Percentiles rank a stretch among this genome's conserved stretches.
Conservation (phyloP, 192 early-diverging fungal genomes). For the Coemansia sp. region DNA sequence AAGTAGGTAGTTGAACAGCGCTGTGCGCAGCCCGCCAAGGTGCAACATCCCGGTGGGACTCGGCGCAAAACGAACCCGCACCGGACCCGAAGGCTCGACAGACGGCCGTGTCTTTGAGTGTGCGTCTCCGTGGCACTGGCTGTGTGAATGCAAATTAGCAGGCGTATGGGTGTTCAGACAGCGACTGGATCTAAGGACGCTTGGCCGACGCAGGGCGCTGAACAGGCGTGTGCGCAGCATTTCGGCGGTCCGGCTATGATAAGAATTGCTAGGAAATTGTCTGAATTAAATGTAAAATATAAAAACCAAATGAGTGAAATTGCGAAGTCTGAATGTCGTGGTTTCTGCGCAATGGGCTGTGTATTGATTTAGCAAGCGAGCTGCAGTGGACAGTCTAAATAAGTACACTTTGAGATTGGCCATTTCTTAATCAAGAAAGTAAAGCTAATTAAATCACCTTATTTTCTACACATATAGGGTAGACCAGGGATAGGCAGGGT, state of each 20-base stretch:
- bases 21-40: constrained; percentile 89
- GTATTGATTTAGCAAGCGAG: no score
- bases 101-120: background rate
- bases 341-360: no score
- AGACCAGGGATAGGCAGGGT: no score
- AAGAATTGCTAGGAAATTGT: background rate
- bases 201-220: background rate
- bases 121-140: background rate
- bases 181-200: background rate
- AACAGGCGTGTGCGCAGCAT: background rate
- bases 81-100: constrained; percentile 49
- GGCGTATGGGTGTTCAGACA: background rate
- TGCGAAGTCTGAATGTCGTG: background rate
- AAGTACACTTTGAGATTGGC: no score
- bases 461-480: no score
- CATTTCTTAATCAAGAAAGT: no score
- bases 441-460: no score
- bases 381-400: background rate
- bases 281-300: background rate
- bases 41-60: constrained; percentile 92
- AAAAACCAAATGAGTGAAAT: background rate
- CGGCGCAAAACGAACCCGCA: constrained; percentile 89
- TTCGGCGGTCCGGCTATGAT: background rate
- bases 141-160: background rate
- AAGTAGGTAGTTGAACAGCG: constrained; percentile 87